Conservation (phyloP, 179 eudicot genomes). For the Beta macrorhiza region DNA sequence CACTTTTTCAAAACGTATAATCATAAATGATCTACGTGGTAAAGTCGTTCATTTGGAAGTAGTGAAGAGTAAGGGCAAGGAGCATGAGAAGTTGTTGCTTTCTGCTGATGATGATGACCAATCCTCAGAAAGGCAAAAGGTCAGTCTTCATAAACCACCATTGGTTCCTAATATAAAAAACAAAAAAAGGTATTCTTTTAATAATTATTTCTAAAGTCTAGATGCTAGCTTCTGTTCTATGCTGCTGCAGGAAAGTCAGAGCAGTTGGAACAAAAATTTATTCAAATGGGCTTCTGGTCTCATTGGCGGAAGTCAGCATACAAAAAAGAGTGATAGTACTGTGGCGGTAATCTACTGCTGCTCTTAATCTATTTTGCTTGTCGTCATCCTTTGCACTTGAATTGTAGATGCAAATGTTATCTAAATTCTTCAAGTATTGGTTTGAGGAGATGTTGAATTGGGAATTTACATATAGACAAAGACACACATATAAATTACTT, state of each 20-base stretch:
- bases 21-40: slow-evolving; percentile 77
- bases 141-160: slow-evolving; percentile 22
- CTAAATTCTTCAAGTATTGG: background rate
- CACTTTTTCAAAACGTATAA: slow-evolving; percentile 62
- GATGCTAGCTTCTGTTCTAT: slow-evolving; percentile 14
- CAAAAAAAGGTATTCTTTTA: background rate
- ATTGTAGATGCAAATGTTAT: background rate
- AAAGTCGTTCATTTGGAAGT: slow-evolving; percentile 90
- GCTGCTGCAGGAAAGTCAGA: slow-evolving; percentile 53
- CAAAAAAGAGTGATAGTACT: slow-evolving; percentile 48
- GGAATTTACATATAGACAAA: background rate
- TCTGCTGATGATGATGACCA: slow-evolving; percentile 55
- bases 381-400: background rate
- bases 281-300: slow-evolving; percentile 94
- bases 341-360: slow-evolving; percentile 38
- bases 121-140: slow-evolving; percentile 42
- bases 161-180: background rate
- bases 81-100: slow-evolving; percentile 70
- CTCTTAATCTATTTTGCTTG: background rate
- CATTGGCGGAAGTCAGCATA: slow-evolving; percentile 67
- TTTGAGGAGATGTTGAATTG: background rate
- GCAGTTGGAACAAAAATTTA: slow-evolving; percentile 78
- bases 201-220: background rate
- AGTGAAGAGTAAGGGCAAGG: slow-evolving; percentile 80
- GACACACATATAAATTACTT: background rate